phyloP scores from a whole-genome alignment of 177 flowering plant genomes.

The Vitis hybrid region DNA sequence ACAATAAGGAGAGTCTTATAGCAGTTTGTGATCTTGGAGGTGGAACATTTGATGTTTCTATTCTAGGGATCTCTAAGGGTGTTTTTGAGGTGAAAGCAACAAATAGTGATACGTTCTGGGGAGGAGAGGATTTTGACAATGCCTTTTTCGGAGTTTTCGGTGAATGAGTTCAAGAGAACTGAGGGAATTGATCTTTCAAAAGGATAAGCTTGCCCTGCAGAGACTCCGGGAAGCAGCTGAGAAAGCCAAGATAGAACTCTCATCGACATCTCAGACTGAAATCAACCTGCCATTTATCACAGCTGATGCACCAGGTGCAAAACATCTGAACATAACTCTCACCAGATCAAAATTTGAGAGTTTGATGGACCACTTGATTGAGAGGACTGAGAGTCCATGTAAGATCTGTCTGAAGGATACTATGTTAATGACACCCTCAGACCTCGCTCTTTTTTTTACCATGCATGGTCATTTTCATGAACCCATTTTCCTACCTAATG shows the following conservation, averaged over 20 bases:
- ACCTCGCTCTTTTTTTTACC: too few species aligned
- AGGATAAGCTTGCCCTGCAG: constrained; percentile 24
- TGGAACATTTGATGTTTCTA: constrained; percentile 20
- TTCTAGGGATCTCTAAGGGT: constrained; percentile 27
- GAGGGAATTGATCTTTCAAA: constrained; percentile 24
- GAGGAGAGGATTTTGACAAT: constrained; percentile 16
- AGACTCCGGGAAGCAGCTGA: constrained; percentile 24
- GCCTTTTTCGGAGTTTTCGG: constrained; percentile 18
- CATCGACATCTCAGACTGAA: too few species aligned
- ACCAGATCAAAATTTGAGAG: too few species aligned
- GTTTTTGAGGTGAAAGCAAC: constrained; percentile 32
- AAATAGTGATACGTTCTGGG: constrained; percentile 20
- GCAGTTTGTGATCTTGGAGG: constrained; percentile 10
- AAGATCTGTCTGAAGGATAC: too few species aligned
- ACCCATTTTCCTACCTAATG: too few species aligned
- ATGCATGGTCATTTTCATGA: too few species aligned
- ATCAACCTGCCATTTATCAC: too few species aligned
- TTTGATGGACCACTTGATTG: too few species aligned
- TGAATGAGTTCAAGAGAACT: constrained; percentile 24
- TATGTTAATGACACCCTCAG: too few species aligned
- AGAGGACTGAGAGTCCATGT: too few species aligned
- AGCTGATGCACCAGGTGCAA: too few species aligned
- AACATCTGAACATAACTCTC: too few species aligned
- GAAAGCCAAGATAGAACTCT: constrained; percentile 26
- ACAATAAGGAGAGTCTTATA: constrained; percentile 24